phyloP scores from a whole-genome alignment of 1,284 basidiomycete species.

The Cutaneotrichosporon dermatis region DNA sequence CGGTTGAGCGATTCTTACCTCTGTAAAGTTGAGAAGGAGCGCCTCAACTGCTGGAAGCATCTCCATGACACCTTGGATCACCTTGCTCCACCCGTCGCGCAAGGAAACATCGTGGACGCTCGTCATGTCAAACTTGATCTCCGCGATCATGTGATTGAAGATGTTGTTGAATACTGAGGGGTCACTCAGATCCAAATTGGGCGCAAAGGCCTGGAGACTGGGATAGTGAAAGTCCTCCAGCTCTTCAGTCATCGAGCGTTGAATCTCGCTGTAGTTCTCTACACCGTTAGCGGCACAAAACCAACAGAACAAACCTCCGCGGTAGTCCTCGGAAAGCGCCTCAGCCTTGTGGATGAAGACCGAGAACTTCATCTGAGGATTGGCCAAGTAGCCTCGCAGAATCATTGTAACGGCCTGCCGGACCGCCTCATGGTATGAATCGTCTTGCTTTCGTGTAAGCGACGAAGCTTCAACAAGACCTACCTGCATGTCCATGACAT shows the following conservation, averaged over 20 bases:
- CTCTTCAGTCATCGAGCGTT: conserved; percentile 76
- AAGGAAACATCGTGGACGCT: conserved; percentile 55
- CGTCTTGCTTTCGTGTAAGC: conserved; percentile 28
- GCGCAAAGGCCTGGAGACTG: conserved; percentile 27
- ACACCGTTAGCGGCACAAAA: conserved; percentile 7
- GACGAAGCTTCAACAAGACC: conserved; percentile 38
- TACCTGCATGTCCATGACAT: conserved; percentile 95
- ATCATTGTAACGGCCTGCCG: conserved; percentile 73
- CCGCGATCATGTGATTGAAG: conserved; percentile 39
- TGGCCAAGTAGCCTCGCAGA: conserved; percentile 65
- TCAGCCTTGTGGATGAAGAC: conserved; percentile 97
- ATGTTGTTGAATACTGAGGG: conserved; percentile 32
- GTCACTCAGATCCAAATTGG: conserved; percentile 35
- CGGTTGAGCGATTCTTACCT: conserved; percentile 9
- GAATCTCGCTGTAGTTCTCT: conserved; percentile 86
- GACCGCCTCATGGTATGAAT: conserved; percentile 61
- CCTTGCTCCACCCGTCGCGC: conserved; percentile 54
- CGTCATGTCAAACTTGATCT: conserved; percentile 54
- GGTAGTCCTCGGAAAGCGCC: conserved; percentile 84
- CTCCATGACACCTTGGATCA: conserved; percentile 53
- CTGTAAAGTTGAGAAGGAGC: conserved; percentile 50
- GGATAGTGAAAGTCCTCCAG: conserved; percentile 62
- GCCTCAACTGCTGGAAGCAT: conserved; percentile 50
- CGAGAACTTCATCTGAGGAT: conserved; percentile 76
- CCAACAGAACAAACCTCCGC: conserved; percentile 61